Base-by-base conservation (phyloP, 495 filamentous ascomycete species). In the Aspergillus affinis region DNA sequence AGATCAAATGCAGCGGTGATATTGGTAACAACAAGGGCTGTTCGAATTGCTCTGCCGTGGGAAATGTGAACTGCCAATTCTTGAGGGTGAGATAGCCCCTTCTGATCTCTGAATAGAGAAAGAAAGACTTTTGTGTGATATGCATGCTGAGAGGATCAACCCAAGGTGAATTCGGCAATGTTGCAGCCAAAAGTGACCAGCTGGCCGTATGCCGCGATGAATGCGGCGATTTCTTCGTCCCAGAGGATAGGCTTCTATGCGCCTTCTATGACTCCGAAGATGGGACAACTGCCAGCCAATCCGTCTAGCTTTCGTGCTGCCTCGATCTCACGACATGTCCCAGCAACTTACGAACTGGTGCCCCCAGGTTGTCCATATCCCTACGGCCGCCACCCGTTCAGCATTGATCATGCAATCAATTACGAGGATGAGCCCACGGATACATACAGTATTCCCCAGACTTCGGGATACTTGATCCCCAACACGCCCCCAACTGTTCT, bases 1-100 rank as follows among this genome's bases (percentile, higher is more conserved):
- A 98, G 79, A 98, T 98, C 67, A 89, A 91, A 69, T 98, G 94
- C 77, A 96, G 90, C 61, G 94, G 93, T 32, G 93, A 97, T 70
- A 79, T 81, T 6, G 88, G 87, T 26, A 82, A 90, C 68, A 89
- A 87, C 10, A 77, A 78, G 21, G 90, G 90, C 29, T 98, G 94
- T 69, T 74, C 82, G 17, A 96, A 92, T 73, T 98, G 94, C 78
- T 89, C 87, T 62, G 82, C 75, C 61, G 86, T 92, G 55, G 88
- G 88, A 30, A 79, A 80, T 36, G 82, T 87, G 18, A 76, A 78
- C 23, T 97, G 92, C 73, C 84, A 86, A 48, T 97, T 95, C 67
- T 74, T 92, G 52, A 83, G 92, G 75, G 92, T 95, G 84, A 76
- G 77, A 32, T 32, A 41, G 36, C 15, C 3, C 9, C 36, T 12